A percentile compares a stretch with the other conserved stretches of the same genome.
Evolutionary conservation across 2,329 filamentous ascomycete species (phyloP).

Genomic region (Ophiostoma perfectum): DNA sequence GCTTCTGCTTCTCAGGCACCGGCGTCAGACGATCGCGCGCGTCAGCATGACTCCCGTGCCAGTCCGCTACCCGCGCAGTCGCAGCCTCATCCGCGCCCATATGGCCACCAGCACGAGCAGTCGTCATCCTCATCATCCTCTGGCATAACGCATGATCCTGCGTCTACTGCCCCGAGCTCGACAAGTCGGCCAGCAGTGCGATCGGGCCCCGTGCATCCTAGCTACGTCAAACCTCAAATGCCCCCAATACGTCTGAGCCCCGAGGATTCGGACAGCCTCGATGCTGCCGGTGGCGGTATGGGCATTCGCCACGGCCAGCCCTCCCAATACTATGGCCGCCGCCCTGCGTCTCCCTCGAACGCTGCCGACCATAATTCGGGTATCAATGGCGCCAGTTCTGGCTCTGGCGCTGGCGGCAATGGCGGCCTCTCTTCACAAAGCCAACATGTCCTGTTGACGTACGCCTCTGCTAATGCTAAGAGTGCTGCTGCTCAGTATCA

Average conservation of each 20-base stretch:
- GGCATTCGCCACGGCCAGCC: background rate
- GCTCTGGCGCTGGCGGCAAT: background rate
- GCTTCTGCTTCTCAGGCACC: background rate
- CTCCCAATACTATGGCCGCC: background rate
- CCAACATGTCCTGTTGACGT: background rate
- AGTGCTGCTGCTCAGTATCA: background rate
- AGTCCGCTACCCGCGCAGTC: background rate
- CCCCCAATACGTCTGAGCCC: background rate
- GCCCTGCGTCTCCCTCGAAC: background rate
- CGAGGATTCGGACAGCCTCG: background rate
- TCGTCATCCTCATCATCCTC: background rate
- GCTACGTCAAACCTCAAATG: background rate
- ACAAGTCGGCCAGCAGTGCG: background rate
- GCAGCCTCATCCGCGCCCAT: background rate
- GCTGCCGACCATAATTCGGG: background rate
- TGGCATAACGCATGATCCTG: background rate
- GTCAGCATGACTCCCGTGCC: background rate
- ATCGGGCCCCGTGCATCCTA: background rate
- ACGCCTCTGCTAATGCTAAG: background rate
- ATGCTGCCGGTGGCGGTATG: background rate
- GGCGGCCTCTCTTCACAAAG: background rate
- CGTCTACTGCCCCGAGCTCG: background rate
- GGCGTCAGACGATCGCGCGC: background rate
- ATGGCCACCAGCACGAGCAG: background rate
- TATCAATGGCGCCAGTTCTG: background rate